These are phyloP conservation scores for Colletotrichum paranaense DNA, from an alignment of 2,329 filamentous ascomycete genomes.

Conservation along the genomic window DNA sequence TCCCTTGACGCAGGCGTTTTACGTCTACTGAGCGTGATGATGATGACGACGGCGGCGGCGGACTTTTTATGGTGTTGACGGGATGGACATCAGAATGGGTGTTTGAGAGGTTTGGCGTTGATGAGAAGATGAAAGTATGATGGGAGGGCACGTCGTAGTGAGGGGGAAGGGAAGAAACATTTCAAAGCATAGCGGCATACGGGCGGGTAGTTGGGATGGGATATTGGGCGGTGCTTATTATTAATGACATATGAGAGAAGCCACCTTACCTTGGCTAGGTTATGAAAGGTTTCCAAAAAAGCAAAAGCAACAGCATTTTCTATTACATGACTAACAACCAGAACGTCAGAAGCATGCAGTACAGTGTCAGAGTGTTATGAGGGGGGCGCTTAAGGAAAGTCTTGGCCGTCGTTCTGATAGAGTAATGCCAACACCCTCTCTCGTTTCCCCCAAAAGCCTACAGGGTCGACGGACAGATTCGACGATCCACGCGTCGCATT, in stretches of 20 bases:
- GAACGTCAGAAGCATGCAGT: background rate
- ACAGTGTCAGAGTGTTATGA: no score
- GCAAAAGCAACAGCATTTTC: background rate
- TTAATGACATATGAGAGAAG: constrained; percentile 21
- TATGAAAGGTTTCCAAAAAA: constrained; percentile 14
- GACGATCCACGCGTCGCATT: no score
- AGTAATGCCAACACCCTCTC: background rate
- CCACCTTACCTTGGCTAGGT: background rate
- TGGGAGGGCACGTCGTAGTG: background rate
- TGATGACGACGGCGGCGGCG: no score
- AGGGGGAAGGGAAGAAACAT: background rate
- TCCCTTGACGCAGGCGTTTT: constrained; percentile 82
- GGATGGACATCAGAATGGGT: constrained; percentile 38
- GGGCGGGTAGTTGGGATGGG: background rate
- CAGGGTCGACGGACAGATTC: background rate
- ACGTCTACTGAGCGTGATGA: constrained; percentile 69
- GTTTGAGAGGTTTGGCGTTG: constrained; percentile 6
- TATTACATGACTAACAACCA: background rate
- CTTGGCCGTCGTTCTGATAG: background rate
- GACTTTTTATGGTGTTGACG: no score
- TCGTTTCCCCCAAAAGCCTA: background rate
- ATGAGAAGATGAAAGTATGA: background rate
- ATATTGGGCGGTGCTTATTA: background rate
- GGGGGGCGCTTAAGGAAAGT: background rate
- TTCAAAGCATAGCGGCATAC: background rate